These are phyloP conservation scores for Dictyostelium purpureum DNA, from an alignment of 78 protist species.

Conservation along the genomic window DNA sequence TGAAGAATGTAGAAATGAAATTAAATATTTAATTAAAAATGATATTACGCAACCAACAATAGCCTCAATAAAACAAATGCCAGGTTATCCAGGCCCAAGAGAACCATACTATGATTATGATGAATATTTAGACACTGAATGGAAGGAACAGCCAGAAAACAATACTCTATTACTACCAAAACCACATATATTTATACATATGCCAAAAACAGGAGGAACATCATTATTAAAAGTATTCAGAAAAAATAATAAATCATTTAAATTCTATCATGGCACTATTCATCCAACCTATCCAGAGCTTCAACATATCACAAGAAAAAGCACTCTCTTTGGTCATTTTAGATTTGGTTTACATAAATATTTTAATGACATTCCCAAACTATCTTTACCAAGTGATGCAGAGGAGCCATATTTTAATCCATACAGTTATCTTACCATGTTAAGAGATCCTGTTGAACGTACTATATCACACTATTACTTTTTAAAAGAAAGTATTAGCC, in stretches of 20 bases:
- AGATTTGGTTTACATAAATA: conserved; percentile 52
- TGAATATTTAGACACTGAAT: not conserved
- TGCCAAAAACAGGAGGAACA: conserved; percentile 52
- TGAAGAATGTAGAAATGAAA: not conserved
- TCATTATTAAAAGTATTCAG: not conserved
- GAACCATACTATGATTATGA: not conserved
- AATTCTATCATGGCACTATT: not conserved
- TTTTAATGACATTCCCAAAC: not conserved
- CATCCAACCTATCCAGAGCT: not conserved
- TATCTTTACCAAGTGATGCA: not conserved
- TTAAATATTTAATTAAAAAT: not conserved
- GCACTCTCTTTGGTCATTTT: conserved; percentile 45
- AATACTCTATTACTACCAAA: conserved; percentile 38
- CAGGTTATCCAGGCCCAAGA: not conserved
- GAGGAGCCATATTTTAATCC: not conserved
- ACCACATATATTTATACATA: conserved; percentile 46
- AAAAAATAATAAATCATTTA: not conserved
- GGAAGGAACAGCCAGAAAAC: not conserved
- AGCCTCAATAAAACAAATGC: not conserved
- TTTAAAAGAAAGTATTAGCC: not conserved
- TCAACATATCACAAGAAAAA: not conserved
- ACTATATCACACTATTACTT: conserved; percentile 45
- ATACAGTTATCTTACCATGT: conserved; percentile 30
- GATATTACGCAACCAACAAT: not conserved
- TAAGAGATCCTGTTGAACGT: conserved; percentile 64